Evolutionary conservation across 2,329 filamentous ascomycete genomes (phyloP).

Genomic region (Metarhizium guizhouense): DNA sequence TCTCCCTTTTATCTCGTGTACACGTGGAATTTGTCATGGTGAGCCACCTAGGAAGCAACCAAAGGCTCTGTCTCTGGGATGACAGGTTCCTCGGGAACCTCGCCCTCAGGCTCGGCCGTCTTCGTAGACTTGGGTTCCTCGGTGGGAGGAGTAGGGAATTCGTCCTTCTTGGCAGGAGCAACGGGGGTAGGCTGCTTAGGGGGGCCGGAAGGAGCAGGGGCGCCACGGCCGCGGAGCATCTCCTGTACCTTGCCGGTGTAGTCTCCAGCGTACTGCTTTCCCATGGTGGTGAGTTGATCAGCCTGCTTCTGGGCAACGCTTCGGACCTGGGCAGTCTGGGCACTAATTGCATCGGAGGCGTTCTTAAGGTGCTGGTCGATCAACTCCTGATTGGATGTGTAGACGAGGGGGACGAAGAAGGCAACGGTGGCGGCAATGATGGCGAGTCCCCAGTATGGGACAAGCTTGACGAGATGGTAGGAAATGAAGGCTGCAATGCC

Average conservation of each 20-base stretch:
- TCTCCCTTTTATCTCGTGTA: conserved; percentile 15
- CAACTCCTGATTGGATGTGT: conserved; percentile 59
- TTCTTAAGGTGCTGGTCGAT: conserved; percentile 56
- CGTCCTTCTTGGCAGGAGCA: conserved; percentile 16
- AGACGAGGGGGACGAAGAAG: conserved; percentile 56
- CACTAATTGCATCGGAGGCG: conserved; percentile 47
- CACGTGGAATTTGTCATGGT: conserved; percentile 17
- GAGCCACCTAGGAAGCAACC: conserved; percentile 18
- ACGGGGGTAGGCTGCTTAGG: conserved; percentile 23
- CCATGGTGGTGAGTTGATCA: conserved; percentile 50
- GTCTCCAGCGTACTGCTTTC: conserved; percentile 60
- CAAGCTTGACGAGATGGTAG: conserved; percentile 60
- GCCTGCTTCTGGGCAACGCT: conserved; percentile 55
- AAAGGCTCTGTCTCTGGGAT: conserved; percentile 20
- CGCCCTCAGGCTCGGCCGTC: conserved; percentile 12
- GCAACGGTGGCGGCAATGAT: conserved; percentile 49
- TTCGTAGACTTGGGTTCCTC: conserved; percentile 21
- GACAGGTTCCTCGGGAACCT: conserved; percentile 18
- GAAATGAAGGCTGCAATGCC: conserved; percentile 53
- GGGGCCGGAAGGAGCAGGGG: conserved; percentile 28
- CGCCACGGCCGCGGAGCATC: conserved; percentile 43
- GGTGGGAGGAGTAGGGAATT: conserved; percentile 28
- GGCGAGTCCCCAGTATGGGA: conserved; percentile 61
- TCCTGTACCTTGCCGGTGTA: conserved; percentile 60
- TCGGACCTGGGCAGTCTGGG: conserved; percentile 55